Conservation (phyloP, 345 rosid genomes). For the Ailanthus altissimus region DNA sequence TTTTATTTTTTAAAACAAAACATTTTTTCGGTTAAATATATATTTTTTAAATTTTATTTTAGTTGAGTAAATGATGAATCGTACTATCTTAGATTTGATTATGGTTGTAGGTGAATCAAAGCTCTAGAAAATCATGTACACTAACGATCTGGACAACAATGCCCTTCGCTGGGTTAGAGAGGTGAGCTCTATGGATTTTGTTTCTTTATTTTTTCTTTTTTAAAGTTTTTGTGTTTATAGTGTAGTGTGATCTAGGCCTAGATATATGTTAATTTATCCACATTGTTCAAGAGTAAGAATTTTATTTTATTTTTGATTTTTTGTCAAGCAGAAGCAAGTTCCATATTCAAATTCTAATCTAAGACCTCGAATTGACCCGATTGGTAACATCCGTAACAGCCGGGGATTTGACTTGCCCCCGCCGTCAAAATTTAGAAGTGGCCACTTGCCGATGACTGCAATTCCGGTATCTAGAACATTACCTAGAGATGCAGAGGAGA, state of each 20-base stretch:
- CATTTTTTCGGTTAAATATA: no score
- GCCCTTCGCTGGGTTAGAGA: slow-evolving; percentile 54
- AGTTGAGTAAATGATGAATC: not conserved
- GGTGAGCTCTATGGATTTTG: slow-evolving; percentile 25
- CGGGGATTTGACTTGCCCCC: slow-evolving; percentile 57
- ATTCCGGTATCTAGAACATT: slow-evolving; percentile 49
- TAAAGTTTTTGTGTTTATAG: not conserved
- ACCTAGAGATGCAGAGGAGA: slow-evolving; percentile 34
- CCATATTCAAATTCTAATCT: slow-evolving; percentile 37
- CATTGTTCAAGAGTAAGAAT: not conserved
- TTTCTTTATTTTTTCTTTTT: not conserved
- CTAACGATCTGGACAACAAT: slow-evolving; percentile 52
- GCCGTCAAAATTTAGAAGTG: slow-evolving; percentile 58
- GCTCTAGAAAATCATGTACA: slow-evolving; percentile 36
- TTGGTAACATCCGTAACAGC: slow-evolving; percentile 31
- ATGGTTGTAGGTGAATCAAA: slow-evolving; percentile 13
- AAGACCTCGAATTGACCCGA: slow-evolving; percentile 40
- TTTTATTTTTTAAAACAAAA: not conserved
- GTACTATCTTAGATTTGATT: not conserved
- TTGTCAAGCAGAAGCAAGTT: slow-evolving; percentile 38
- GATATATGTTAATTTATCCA: not conserved
- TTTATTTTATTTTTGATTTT: slow-evolving; percentile 8
- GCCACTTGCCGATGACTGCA: slow-evolving; percentile 54
- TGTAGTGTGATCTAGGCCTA: not conserved
- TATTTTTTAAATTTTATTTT: not conserved